Evolutionary conservation across 2,329 filamentous ascomycete genomes (phyloP), one percentile per base, ranked within the genome.

Genomic region (Shiraia sp.): DNA sequence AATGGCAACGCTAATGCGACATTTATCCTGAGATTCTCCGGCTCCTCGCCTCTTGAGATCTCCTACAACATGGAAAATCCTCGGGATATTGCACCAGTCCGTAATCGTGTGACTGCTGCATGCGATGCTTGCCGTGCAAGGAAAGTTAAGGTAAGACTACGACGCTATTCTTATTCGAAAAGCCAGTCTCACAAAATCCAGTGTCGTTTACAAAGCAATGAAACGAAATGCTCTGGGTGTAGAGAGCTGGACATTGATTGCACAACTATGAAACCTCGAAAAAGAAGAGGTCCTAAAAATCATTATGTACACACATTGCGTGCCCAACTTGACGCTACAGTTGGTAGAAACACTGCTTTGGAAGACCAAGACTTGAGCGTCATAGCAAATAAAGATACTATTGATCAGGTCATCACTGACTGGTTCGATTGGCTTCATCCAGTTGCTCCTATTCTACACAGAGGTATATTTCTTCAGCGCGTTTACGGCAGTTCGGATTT

Each of bases 401-500:
- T 55, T 15, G 29, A 49, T 2, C 46, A 47, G 19, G 36, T 53
- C 28, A 32, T 51, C 23, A 24, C 31, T 30, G 53, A 57, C 41
- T 57, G 53, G 53, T 57, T 57, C 42, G 51, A 40, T 7, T 53
- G 47, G 47, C 49, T 57, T 15, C 51, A 57, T 43, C 53, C 53
- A 9, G 47, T 57, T 3, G 53, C 53, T 15, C 53, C 53, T 10
- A 34, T 55, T 13, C 32, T 55, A 15, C 49, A 53, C 17, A 44
- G 28, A 2, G 30, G 27, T 30, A 43, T 29, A 5, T 47, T 57
- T 26, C 32, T 53, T 33, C 34, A 32, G 26, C 32, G 32, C 12
- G 7, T 49, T 13, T 9, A 16, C 14, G 28, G 35, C 2, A 37
- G 14, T 7, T 29, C 37, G 8, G 8, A 12, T 10, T 28, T 33